Conservation (phyloP, 306 rosid genomes). For the Mimosa pudica region DNA sequence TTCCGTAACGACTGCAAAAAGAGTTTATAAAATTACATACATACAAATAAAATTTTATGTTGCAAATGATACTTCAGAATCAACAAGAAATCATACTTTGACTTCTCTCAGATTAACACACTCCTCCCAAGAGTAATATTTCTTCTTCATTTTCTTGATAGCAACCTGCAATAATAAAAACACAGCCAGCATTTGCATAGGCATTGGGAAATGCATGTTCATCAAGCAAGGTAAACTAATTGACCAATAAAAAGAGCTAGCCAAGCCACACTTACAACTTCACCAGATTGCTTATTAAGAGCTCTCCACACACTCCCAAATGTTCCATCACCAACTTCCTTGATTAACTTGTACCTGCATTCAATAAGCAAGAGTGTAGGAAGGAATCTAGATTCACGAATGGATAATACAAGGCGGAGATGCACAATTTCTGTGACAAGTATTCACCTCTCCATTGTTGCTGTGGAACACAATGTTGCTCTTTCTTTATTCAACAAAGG, state of each 20-base stretch:
- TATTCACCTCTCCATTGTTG: constrained; percentile 90
- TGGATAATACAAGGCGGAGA: neutral
- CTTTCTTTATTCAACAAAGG: constrained; percentile 69
- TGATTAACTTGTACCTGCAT: constrained; percentile 82
- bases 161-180: constrained; percentile 67
- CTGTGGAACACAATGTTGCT: constrained; percentile 56
- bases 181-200: neutral
- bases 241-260: neutral
- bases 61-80: neutral
- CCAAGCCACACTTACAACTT: constrained; percentile 72
- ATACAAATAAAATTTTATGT: constrained; percentile 9
- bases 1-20: constrained; percentile 79
- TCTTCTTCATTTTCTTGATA: constrained; percentile 96
- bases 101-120: constrained; percentile 94
- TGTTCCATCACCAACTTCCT: constrained; percentile 99
- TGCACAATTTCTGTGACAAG: neutral
- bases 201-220: neutral
- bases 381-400: constrained; percentile 2
- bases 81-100: constrained; percentile 56
- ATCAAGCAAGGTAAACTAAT: constrained; percentile 7
- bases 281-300: constrained; percentile 86
- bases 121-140: constrained; percentile 96
- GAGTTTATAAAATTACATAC: neutral
- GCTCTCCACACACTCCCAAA: constrained; percentile 99
- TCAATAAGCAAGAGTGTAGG: neutral